Evolutionary conservation across 495 filamentous ascomycete species (phyloP), one percentile per base, ranked within the genome.

Genomic region (Aspergillus ostianus): DNA sequence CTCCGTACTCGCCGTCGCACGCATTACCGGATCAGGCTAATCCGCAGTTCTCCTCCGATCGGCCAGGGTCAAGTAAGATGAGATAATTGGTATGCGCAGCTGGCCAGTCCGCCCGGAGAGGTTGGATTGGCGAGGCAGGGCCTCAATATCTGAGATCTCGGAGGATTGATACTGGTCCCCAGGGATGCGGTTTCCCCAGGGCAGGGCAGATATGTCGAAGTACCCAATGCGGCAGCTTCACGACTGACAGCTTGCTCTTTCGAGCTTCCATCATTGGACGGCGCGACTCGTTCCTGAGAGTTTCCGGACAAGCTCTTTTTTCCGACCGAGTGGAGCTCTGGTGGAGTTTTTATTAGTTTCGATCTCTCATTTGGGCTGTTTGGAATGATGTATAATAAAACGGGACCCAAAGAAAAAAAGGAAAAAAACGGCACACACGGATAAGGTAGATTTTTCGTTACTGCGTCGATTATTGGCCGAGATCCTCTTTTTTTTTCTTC

Each of bases 321-420:
- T 69, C 70, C 71, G 73, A 72, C 58, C 53, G 21, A 62, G 68
- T 72, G 70, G 67, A 68, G 68, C 63, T 20, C 44, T 64, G 64
- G 66, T 61, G 65, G 66, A 53, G 20, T 51, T 57, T 59, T 64
- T 64, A 64, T 72, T 69, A 67, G 73, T 67, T 68, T 68, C 71
- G 71, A 73, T 76, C 71, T 70, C 57, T 52, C 60, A 67, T 61
- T 64, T 60, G 53, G 53, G 50, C 48, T 61, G 53, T 57, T 67
- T 44, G 45, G 62, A 62, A 56, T 60, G 59, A 61, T 63, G 62
- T 63, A 64, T 63, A 64, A 55, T 52, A 59, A 29, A 44, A 32
- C 49, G 55, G 55, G 45, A 49, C 47, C 47, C 26, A 47, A 53
- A 55, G 48, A 54, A 47, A 58, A 53, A 51, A 50, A 58, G 12